A percentile compares a stretch with the other conserved stretches of the same genome.
Evolutionary conservation across 2,329 filamentous ascomycete species (phyloP).

Genomic region (Fusarium staphyleae): DNA sequence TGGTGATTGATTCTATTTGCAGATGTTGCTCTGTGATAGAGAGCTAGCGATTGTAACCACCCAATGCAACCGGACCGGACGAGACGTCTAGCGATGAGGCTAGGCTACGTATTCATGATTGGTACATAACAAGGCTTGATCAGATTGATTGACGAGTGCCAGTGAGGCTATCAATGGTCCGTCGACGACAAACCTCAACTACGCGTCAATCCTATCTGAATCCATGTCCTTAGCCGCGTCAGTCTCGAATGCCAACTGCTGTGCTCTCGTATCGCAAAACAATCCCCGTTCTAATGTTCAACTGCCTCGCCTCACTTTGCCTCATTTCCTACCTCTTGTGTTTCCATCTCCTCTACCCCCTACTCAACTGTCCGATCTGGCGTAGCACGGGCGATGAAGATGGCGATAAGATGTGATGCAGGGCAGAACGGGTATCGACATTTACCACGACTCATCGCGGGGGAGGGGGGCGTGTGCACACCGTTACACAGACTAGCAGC

Average conservation of each 20-base stretch:
- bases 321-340: not conserved
- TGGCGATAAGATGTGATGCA: constrained; percentile 21
- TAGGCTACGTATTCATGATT: no score
- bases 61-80: no score
- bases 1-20: not conserved
- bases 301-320: constrained; percentile 5
- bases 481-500: constrained; percentile 16
- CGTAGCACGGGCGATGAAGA: constrained; percentile 10
- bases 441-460: constrained; percentile 6
- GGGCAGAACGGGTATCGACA: constrained; percentile 24
- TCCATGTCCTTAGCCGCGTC: constrained; percentile 15
- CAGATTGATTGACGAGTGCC: constrained; percentile 15
- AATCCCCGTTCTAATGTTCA: constrained; percentile 8
- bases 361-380: constrained; percentile 20
- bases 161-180: not conserved
- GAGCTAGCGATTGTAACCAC: constrained; percentile 18
- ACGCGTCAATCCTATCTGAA: constrained; percentile 14
- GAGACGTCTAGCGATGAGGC: constrained; percentile 2
- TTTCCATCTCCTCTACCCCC: not conserved
- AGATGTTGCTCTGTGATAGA: not conserved
- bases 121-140: no score
- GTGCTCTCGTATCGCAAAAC: constrained; percentile 1
- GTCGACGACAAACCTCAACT: constrained; percentile 1
- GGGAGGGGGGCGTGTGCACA: constrained; percentile 14
- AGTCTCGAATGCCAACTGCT: constrained; percentile 1